phyloP scores from a whole-genome alignment of 306 rosid genomes.

The apple (Malus domestica) region ASM211411v1 NC_041792.1:26642907-26643406 shows the following conservation, averaged over 20 bases:
- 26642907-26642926: not conserved
- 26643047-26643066: not conserved
- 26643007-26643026: not conserved
- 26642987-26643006: not conserved
- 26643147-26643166: constrained; percentile 10
- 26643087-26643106: not conserved
- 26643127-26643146: constrained; percentile 4
- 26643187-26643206: constrained; percentile 8
- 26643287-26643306: constrained; percentile 50
- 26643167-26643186: not conserved
- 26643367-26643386: constrained; percentile 12
- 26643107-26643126: constrained; percentile 12
- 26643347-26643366: constrained; percentile 22
- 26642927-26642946: not conserved
- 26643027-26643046: not conserved
- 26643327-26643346: constrained; percentile 55
- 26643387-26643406: constrained; percentile 6
- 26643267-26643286: constrained; percentile 90
- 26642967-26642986: not conserved
- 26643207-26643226: constrained; percentile 7
- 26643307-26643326: constrained; percentile 78
- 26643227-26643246: constrained; percentile 97
- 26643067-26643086: not conserved
- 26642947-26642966: not conserved
- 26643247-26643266: constrained; percentile 90